A percentile compares a stretch with the other conserved stretches of the same genome.
phyloP scores from a whole-genome alignment of 768 basidiomycete genomes.

The Lanmaoa pseudosensibilis region DNA sequence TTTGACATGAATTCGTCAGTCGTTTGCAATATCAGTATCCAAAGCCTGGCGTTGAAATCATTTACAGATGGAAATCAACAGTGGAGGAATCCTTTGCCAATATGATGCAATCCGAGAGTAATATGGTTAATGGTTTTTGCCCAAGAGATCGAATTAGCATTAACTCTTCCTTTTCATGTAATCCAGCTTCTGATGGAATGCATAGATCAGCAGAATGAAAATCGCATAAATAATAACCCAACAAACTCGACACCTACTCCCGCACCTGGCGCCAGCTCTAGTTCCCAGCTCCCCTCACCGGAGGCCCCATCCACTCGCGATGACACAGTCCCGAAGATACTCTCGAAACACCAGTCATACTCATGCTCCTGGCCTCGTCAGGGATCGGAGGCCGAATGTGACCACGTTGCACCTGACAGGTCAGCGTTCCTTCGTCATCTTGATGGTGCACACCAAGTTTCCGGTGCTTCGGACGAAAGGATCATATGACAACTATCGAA shows the following conservation, averaged over 20 bases:
- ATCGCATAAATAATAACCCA: not conserved
- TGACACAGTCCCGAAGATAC: not conserved
- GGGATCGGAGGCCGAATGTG: not conserved
- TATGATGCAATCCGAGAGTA: not conserved
- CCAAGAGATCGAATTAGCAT: not conserved
- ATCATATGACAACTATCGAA: slow-evolving; percentile 14
- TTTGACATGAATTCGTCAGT: slow-evolving; percentile 7
- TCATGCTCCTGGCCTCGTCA: slow-evolving; percentile 15
- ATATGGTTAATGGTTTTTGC: not conserved
- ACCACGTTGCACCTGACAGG: not conserved
- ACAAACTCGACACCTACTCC: not conserved
- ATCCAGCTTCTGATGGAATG: not conserved
- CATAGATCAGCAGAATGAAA: not conserved
- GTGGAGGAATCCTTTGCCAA: not conserved
- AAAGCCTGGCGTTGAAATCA: not conserved
- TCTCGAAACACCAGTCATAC: not conserved
- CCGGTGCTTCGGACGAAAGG: not conserved
- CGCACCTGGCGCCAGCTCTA: not conserved
- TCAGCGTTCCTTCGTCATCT: slow-evolving; percentile 20
- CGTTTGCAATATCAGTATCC: not conserved
- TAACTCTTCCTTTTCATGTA: not conserved
- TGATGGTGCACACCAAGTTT: slow-evolving; percentile 6
- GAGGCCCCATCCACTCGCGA: not conserved
- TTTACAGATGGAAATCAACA: slow-evolving; percentile 1
- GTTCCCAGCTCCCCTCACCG: not conserved